A percentile compares a stretch with the other conserved stretches of the same genome.
phyloP scores from a whole-genome alignment of 805 yeast species.

The Priceomyces melissophilus region DNA sequence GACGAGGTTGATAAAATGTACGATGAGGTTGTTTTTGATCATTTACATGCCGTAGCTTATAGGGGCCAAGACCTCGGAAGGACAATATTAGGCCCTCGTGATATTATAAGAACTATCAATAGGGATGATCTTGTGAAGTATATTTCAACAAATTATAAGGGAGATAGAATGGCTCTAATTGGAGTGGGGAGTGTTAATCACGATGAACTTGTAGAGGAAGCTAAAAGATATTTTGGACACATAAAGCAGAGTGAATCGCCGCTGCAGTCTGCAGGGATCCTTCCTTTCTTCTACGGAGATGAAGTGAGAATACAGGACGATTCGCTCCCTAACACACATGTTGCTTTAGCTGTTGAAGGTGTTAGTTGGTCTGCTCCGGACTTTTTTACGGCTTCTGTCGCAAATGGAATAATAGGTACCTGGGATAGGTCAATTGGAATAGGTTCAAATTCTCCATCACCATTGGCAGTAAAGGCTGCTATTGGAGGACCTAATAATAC shows the following conservation, averaged over 20 bases:
- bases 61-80: constrained; percentile 92
- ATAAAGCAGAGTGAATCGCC: constrained; percentile 59
- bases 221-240: constrained; percentile 73
- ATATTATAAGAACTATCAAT: constrained; percentile 76
- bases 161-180: constrained; percentile 97
- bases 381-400: constrained; percentile 90
- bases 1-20: constrained; percentile 98
- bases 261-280: constrained; percentile 67
- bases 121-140: constrained; percentile 74
- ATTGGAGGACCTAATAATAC: constrained; percentile 53
- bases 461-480: constrained; percentile 67
- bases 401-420: constrained; percentile 94
- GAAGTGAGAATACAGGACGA: constrained; percentile 82
- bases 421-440: constrained; percentile 94
- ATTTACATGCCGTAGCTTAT: constrained; percentile 88
- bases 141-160: constrained; percentile 83
- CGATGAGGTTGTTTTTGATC: constrained; percentile 97
- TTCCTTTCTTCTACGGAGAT: constrained; percentile 80
- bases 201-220: constrained; percentile 72
- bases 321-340: constrained; percentile 81
- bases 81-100: constrained; percentile 92
- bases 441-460: constrained; percentile 81
- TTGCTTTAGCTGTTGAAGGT: constrained; percentile 96
- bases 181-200: constrained; percentile 96
- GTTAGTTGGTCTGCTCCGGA: constrained; percentile 96